Conservation (phyloP, 129 eudicot species). For the Centrapalus pauciflorus region DNA sequence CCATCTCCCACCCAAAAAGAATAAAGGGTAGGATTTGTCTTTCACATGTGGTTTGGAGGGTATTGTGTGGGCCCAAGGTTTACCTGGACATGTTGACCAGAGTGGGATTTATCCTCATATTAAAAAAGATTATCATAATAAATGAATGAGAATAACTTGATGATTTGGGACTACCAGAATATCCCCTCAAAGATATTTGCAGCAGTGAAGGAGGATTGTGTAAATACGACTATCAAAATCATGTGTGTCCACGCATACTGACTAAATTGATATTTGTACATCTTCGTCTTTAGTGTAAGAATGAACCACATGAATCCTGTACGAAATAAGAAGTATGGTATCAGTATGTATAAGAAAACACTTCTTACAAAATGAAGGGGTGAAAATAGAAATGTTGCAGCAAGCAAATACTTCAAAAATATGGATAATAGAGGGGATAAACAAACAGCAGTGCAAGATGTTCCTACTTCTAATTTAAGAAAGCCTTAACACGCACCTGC, state of each 20-base stretch:
- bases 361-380: neutral
- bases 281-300: conserved; percentile 71
- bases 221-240: conserved; percentile 82
- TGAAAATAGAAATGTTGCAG: neutral
- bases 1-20: too few relatives aligned
- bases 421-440: neutral
- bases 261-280: conserved; percentile 83
- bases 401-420: neutral
- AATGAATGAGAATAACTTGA: conserved; percentile 2
- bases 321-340: conserved; percentile 3
- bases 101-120: too few relatives aligned
- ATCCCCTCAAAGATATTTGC: conserved; percentile 86
- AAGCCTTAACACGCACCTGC: conserved; percentile 45
- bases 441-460: too few relatives aligned
- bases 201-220: conserved; percentile 78
- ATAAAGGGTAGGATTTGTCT: too few relatives aligned
- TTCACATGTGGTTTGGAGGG: too few relatives aligned
- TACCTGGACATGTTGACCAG: too few relatives aligned
- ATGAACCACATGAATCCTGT: conserved; percentile 85
- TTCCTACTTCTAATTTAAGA: too few relatives aligned
- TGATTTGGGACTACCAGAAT: conserved; percentile 48
- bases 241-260: conserved; percentile 91
- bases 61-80: too few relatives aligned
- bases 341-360: neutral
- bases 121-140: neutral